Evolutionary conservation across 305 asterid species (phyloP), one percentile per base, ranked within the genome.

Genomic region (Fraxinus greggii): DNA sequence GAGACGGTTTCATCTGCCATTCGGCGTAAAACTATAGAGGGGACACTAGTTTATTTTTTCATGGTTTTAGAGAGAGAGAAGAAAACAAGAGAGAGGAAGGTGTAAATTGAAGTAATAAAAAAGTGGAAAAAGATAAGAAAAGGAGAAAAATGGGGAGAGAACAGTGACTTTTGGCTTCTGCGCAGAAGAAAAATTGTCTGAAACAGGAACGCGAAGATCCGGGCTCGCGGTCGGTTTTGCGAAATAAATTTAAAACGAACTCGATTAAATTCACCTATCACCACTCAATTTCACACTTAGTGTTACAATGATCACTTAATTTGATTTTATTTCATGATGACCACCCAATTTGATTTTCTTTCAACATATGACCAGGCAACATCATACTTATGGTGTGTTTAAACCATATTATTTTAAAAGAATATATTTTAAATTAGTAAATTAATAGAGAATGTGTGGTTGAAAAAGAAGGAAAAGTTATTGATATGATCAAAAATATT

Each of bases 1-100:
- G 85, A 88, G 90, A 95, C 98, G 98, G 97, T 90, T 91, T 86
- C 79, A 78, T 88, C 93, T 91, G 97, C 95, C 97, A 93, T 89
- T 88, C 94, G 98, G 98, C 97, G 92, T 84, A 84, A 88, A 87
- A 86, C 79, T 86, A 89, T 86, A 89, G 95, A 90, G 95, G 90
- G 94, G 82, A 84, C 45, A 32, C 76, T 32, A 40, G n/a, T 13
- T 3, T 40, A 32, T 23, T 51, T 5, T 84, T 85, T 40, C 42
- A 13, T 75, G 83, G 76, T 56, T 48, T 6, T 31, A 15, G 77
- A 59, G 69, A 67, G 76, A 51, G 7, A 63, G 19, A 33, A 54
- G 48, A 70, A 69, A 69, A 29, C 10, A 69, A 21, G 79, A 79
- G 42, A 23, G 24, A 48, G 3, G 29, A 0, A 23, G 23, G 33